These are phyloP conservation scores for Fereydounia khargensis DNA, from an alignment of 1,284 basidiomycete species.

Conservation along the genomic window DNA sequence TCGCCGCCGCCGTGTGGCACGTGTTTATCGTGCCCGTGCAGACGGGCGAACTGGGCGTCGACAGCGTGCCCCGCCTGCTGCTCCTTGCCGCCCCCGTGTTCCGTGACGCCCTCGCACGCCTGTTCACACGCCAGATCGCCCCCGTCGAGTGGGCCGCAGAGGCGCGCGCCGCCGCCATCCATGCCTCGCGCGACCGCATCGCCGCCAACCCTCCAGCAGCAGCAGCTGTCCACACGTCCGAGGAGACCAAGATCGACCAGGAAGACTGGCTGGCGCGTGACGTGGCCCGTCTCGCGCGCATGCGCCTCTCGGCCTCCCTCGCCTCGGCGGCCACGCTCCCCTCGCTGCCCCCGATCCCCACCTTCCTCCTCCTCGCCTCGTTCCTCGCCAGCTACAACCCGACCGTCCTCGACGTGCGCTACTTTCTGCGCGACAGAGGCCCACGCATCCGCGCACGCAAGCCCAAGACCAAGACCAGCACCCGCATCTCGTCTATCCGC, in stretches of 20 bases:
- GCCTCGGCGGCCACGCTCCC: constrained; percentile 18
- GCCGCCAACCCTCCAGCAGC: constrained; percentile 2
- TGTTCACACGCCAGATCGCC: constrained; percentile 34
- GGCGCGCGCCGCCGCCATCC: constrained; percentile 17
- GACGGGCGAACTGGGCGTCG: constrained; percentile 15
- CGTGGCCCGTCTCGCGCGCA: not conserved
- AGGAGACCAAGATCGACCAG: constrained; percentile 26
- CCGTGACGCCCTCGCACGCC: constrained; percentile 38
- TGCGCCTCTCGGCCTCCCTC: constrained; percentile 10
- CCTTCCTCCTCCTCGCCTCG: constrained; percentile 75
- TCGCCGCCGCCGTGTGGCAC: constrained; percentile 43
- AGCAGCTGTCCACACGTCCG: not conserved
- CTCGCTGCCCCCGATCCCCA: constrained; percentile 51
- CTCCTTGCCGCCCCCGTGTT: constrained; percentile 22
- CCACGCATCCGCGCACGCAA: constrained; percentile 19
- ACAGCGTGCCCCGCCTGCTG: constrained; percentile 7
- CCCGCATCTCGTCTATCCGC: constrained; percentile 61
- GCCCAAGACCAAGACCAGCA: not conserved
- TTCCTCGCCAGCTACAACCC: constrained; percentile 87
- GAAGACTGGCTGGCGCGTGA: constrained; percentile 27
- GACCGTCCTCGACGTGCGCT: constrained; percentile 68
- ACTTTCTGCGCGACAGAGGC: constrained; percentile 45
- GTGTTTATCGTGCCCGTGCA: constrained; percentile 36
- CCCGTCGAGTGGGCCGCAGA: constrained; percentile 41
- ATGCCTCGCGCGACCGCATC: constrained; percentile 19